These are phyloP conservation scores for Sarocladiaceae sp. DNA, from an alignment of 2,329 filamentous ascomycete genomes.

Conservation along the genomic window DNA sequence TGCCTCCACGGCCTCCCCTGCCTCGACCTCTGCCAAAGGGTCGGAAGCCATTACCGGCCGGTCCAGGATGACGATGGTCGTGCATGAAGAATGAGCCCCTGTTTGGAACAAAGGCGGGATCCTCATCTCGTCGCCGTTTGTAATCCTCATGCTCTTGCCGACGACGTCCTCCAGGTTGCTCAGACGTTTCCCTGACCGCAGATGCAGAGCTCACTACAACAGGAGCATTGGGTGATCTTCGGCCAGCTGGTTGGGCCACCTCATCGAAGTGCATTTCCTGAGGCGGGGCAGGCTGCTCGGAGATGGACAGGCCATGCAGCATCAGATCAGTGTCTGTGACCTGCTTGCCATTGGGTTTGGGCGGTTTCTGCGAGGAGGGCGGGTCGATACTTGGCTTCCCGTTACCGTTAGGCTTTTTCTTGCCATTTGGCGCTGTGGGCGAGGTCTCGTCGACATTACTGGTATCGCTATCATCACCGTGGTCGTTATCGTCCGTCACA, in stretches of 20 bases:
- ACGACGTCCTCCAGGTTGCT: slow-evolving; percentile 61
- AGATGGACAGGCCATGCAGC: slow-evolving; percentile 47
- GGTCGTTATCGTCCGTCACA: slow-evolving; percentile 55
- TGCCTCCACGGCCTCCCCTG: slow-evolving; percentile 52
- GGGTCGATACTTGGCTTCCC: slow-evolving; percentile 31
- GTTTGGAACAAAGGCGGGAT: slow-evolving; percentile 91
- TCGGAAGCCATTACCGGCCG: slow-evolving; percentile 70
- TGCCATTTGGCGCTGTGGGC: slow-evolving; percentile 37
- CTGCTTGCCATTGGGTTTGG: slow-evolving; percentile 23
- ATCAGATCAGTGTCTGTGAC: slow-evolving; percentile 52
- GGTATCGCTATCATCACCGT: slow-evolving; percentile 56
- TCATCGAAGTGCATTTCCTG: slow-evolving; percentile 44
- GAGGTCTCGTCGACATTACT: slow-evolving; percentile 54
- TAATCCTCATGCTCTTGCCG: slow-evolving; percentile 88
- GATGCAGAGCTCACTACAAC: slow-evolving; percentile 50
- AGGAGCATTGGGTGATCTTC: slow-evolving; percentile 38
- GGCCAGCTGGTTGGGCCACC: slow-evolving; percentile 21
- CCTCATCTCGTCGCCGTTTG: slow-evolving; percentile 77
- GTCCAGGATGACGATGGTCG: slow-evolving; percentile 77
- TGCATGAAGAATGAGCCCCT: slow-evolving; percentile 96
- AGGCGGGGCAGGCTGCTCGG: slow-evolving; percentile 32
- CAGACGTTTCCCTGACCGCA: slow-evolving; percentile 39
- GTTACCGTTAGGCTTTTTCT: slow-evolving; percentile 35
- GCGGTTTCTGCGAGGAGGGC: slow-evolving; percentile 22
- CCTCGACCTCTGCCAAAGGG: slow-evolving; percentile 63